Evolutionary conservation across 345 rosid species (phyloP).

Genomic region (Populus alba): DNA sequence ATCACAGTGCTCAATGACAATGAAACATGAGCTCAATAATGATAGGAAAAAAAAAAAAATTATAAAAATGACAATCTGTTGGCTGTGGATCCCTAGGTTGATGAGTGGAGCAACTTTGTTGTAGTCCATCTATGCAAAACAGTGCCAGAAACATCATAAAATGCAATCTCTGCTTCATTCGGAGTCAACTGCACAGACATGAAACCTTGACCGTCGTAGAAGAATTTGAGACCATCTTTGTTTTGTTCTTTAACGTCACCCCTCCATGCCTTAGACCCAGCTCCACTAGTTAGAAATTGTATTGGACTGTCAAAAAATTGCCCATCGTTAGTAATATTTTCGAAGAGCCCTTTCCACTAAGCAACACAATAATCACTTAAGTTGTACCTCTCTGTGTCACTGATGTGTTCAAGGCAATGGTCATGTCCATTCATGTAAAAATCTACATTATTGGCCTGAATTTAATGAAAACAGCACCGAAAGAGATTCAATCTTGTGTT

Average conservation of each 20-base stretch:
- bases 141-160: conserved; percentile 24
- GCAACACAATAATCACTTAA: not conserved
- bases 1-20: not conserved
- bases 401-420: conserved; percentile 59
- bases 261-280: conserved; percentile 31
- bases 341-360: not conserved
- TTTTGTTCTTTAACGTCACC: conserved; percentile 8
- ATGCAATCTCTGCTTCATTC: conserved; percentile 3
- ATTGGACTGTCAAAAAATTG: conserved; percentile 11
- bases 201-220: conserved; percentile 33
- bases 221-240: conserved; percentile 1
- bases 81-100: not conserved
- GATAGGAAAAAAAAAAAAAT: not conserved
- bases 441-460: conserved; percentile 48
- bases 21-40: not conserved
- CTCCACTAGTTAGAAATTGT: conserved; percentile 27
- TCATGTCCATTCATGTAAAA: conserved; percentile 72
- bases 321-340: not conserved
- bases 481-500: not conserved
- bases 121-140: conserved; percentile 4
- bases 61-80: not conserved
- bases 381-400: conserved; percentile 42
- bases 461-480: not conserved
- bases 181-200: conserved; percentile 18
- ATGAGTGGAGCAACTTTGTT: conserved; percentile 9